phyloP scores from a whole-genome alignment of 139 green algal genomes.

The Gonium pectorale region DNA sequence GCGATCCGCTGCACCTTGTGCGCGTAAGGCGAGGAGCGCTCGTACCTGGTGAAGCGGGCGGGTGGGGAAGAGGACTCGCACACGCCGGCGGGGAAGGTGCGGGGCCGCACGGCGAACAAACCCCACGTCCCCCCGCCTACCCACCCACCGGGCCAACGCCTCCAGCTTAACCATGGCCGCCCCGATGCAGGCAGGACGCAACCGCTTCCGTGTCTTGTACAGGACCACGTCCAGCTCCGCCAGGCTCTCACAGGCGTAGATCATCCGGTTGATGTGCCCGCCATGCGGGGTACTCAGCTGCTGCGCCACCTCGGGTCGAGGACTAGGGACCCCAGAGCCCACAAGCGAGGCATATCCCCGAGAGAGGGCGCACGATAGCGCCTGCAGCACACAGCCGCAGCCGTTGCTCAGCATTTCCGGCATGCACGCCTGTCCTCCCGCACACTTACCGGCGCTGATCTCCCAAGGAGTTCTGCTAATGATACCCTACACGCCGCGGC shows the following conservation, averaged over 20 bases:
- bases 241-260: conserved; percentile 4
- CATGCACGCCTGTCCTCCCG: too few species aligned
- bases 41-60: background rate
- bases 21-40: background rate
- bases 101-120: too few species aligned
- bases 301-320: conserved; percentile 29
- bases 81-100: too few species aligned
- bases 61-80: background rate
- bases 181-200: conserved; percentile 6
- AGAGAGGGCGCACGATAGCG: background rate
- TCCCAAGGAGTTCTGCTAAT: background rate
- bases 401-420: too few species aligned
- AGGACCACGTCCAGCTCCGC: conserved; percentile 19
- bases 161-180: conserved; percentile 19
- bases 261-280: conserved; percentile 30
- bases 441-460: conserved; percentile 19
- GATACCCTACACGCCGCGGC: too few species aligned
- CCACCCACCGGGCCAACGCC: background rate
- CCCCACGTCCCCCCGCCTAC: too few species aligned
- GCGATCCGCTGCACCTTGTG: conserved; percentile 36
- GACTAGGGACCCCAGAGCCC: conserved; percentile 4
- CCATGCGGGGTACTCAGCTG: conserved; percentile 32
- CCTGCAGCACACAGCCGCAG: too few species aligned
- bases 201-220: conserved; percentile 2
- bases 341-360: conserved; percentile 25